Evolutionary conservation across 2,329 filamentous ascomycete species (phyloP), one percentile per base, ranked within the genome.

Genomic region (Paracoccidioides brasiliensis): DNA sequence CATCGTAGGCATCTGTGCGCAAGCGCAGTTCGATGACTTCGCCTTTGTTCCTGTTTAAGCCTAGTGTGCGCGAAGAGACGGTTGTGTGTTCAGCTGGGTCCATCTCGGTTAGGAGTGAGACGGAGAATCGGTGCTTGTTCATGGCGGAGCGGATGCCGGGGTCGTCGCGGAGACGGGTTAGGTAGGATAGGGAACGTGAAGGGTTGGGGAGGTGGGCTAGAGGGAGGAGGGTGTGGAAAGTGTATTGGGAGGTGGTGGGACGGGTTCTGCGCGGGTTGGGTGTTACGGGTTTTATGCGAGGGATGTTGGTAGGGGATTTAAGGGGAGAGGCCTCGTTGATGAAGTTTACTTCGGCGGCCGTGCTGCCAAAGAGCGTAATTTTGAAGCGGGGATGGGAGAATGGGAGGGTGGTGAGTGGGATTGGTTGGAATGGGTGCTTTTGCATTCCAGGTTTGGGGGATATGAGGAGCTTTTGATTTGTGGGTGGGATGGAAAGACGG

Each of bases 41-140:
- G 58, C 93, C 93, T 2, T 77, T 72, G 66, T 97, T 96, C 9
- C 89, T 78, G 67, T 98, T 98, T 43, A 97, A 69, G 0, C 93
- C 93, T 0, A 97, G 72, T 1, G 88, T 90, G 46, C 88, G 80
- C 52, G 83, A 83, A n/a, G 93, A 85, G 64, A 88, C 85, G 3
- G 81, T 87, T 0, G 90, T 96, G 70, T 96, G 83, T 61, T 84
- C 79, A 0, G 84, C 78, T 0, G 93, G 93, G 64, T 98, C 87
- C 91, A 98, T 97, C 72, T 98, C 93, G 0, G 90, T 96, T 32
- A 98, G 77, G 3, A 97, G 71, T 0, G 85, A 85, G 0, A 98
- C 93, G 22, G 79, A 81, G 74, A 95, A 96, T 60, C 83, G 80
- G 74, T 95, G 90, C 63, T 83, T 84, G 14, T 80, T 76, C 93